Percentiles rank a stretch among this genome's conserved stretches.
Conservation (phyloP, 768 basidiomycete species). For the Amanita exitialis region DNA sequence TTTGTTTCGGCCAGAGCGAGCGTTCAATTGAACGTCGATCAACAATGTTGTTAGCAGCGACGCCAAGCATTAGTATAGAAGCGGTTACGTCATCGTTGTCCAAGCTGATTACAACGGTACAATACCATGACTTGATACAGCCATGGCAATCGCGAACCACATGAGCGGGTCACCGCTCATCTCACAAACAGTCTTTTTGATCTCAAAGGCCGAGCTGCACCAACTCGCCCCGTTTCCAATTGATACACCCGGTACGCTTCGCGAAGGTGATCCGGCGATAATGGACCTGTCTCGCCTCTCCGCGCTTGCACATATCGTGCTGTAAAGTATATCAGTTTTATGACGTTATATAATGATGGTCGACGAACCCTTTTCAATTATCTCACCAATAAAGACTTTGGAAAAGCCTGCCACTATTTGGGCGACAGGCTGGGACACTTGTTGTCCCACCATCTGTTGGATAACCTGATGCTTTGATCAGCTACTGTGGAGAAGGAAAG, state of each 20-base stretch:
- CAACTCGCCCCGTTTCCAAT: slow-evolving; percentile 71
- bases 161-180: slow-evolving; percentile 17
- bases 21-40: no score
- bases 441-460: slow-evolving; percentile 70
- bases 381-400: slow-evolving; percentile 91
- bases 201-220: slow-evolving; percentile 60
- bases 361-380: slow-evolving; percentile 72
- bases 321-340: slow-evolving; percentile 18
- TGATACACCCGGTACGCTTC: slow-evolving; percentile 85
- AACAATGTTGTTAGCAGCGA: no score
- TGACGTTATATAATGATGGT: background rate
- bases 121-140: no score
- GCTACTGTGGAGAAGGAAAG: background rate
- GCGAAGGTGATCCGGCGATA: slow-evolving; percentile 83
- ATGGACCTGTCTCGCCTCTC: slow-evolving; percentile 64
- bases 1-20: no score
- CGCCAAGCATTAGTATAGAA: no score
- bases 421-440: slow-evolving; percentile 79
- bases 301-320: slow-evolving; percentile 70
- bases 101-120: no score
- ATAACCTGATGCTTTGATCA: slow-evolving; percentile 45
- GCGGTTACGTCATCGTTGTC: no score
- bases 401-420: slow-evolving; percentile 85
- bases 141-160: no score
- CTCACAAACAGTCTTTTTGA: slow-evolving; percentile 68